These are phyloP conservation scores for Chaetomium sp. DNA, from an alignment of 2,329 filamentous ascomycete species.

Conservation along the genomic window DNA sequence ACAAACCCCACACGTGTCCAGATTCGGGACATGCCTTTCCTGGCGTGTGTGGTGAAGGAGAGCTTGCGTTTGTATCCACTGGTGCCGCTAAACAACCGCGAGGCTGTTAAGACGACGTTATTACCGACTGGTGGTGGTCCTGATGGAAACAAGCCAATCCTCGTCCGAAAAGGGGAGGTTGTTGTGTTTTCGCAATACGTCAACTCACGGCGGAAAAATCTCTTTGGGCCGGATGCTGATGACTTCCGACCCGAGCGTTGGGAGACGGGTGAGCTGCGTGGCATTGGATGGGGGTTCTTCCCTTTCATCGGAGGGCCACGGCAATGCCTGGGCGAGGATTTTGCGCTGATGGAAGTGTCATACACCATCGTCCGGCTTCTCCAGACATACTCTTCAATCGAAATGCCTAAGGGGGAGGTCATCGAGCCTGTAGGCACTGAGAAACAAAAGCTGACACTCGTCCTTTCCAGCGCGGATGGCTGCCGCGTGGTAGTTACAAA, in stretches of 20 bases:
- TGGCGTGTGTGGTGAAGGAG: slow-evolving; percentile 19
- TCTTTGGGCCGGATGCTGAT: slow-evolving; percentile 32
- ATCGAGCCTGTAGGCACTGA: slow-evolving; percentile 20
- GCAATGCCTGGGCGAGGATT: slow-evolving; percentile 31
- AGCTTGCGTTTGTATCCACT: slow-evolving; percentile 31
- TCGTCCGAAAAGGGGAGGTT: slow-evolving; percentile 26
- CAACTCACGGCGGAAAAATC: slow-evolving; percentile 29
- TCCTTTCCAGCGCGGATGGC: slow-evolving; percentile 17
- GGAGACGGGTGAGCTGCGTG: slow-evolving; percentile 26
- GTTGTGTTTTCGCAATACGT: slow-evolving; percentile 28
- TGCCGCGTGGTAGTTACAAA: slow-evolving; percentile 9
- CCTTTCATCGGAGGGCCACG: slow-evolving; percentile 34
- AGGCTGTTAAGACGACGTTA: slow-evolving; percentile 27
- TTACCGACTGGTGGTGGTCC: slow-evolving; percentile 33
- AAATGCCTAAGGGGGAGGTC: slow-evolving; percentile 15
- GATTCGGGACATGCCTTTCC: slow-evolving; percentile 20
- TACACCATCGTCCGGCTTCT: slow-evolving; percentile 18
- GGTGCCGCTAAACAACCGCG: slow-evolving; percentile 30
- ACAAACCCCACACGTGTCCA: slow-evolving; percentile 17
- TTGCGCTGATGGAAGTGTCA: slow-evolving; percentile 25
- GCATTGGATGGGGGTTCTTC: slow-evolving; percentile 30
- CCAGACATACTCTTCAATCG: slow-evolving; percentile 15
- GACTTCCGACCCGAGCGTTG: slow-evolving; percentile 35
- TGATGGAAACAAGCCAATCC: slow-evolving; percentile 28
- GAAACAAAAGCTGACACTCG: slow-evolving; percentile 22